A percentile compares a stretch with the other conserved stretches of the same genome.
Evolutionary conservation across 106 monocot species (phyloP).

Genomic region (Dendrobium huoshanense): DNA sequence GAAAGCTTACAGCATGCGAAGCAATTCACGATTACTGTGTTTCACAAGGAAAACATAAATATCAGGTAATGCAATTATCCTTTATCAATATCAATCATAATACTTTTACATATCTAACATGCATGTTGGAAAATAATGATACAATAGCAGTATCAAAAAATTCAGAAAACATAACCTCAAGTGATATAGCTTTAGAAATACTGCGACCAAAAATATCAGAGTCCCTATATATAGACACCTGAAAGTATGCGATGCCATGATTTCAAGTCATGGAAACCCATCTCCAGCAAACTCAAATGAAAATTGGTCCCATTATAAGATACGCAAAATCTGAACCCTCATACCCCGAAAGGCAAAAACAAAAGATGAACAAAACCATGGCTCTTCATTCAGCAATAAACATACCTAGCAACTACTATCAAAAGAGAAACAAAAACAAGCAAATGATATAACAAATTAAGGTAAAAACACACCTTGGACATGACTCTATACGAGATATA

Average conservation of each 20-base stretch:
- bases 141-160: neutral
- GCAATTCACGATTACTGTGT: neutral
- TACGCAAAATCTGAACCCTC: neutral
- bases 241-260: too few species aligned
- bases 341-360: neutral
- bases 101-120: neutral
- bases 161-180: neutral
- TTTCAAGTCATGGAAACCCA: neutral
- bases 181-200: neutral
- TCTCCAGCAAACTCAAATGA: neutral
- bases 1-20: neutral
- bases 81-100: neutral
- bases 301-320: neutral
- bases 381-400: neutral
- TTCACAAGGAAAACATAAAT: neutral
- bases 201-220: neutral
- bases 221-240: neutral
- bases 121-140: neutral
- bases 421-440: neutral
- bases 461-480: slow-evolving; percentile 54
- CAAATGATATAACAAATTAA: neutral
- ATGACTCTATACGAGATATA: slow-evolving; percentile 96
- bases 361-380: neutral
- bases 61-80: too few species aligned
- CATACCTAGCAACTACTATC: neutral